A percentile compares a stretch with the other conserved stretches of the same genome.
These are phyloP conservation scores for Cladosporium sp. DNA, from an alignment of 2,329 filamentous ascomycete species.

Conservation along the genomic window DNA sequence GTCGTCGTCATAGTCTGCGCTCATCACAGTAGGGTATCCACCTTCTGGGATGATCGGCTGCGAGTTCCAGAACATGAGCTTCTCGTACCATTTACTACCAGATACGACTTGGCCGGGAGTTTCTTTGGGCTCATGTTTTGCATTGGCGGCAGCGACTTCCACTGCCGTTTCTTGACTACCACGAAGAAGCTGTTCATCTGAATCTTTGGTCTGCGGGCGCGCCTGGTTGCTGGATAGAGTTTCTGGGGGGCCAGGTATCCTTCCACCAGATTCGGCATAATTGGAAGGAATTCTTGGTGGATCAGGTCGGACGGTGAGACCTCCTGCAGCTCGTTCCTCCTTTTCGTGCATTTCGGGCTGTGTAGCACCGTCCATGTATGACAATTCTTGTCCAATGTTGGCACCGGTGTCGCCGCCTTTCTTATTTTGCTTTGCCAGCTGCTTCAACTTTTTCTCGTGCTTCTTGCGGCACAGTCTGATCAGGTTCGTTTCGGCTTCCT, in stretches of 20 bases:
- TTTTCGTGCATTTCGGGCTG: neutral
- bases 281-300: constrained; percentile 9
- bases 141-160: neutral
- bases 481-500: constrained; percentile 78
- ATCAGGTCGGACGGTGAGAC: neutral
- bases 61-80: constrained; percentile 29
- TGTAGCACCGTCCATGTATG: neutral
- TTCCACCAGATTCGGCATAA: constrained; percentile 22
- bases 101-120: constrained; percentile 9
- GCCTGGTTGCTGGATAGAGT: neutral
- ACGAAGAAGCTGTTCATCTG: constrained; percentile 1
- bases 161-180: constrained; percentile 9
- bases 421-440: constrained; percentile 34
- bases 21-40: constrained; percentile 58
- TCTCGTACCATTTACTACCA: constrained; percentile 28
- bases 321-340: neutral
- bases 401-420: constrained; percentile 42
- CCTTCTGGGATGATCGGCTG: constrained; percentile 21
- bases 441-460: constrained; percentile 59
- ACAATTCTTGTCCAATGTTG: constrained; percentile 32
- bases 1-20: constrained; percentile 4
- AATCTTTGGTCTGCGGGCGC: neutral
- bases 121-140: neutral
- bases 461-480: constrained; percentile 75
- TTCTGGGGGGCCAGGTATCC: neutral